These are phyloP conservation scores for Trypanosoma avium DNA, from an alignment of 208 protist species.

Conservation along the genomic window DNA sequence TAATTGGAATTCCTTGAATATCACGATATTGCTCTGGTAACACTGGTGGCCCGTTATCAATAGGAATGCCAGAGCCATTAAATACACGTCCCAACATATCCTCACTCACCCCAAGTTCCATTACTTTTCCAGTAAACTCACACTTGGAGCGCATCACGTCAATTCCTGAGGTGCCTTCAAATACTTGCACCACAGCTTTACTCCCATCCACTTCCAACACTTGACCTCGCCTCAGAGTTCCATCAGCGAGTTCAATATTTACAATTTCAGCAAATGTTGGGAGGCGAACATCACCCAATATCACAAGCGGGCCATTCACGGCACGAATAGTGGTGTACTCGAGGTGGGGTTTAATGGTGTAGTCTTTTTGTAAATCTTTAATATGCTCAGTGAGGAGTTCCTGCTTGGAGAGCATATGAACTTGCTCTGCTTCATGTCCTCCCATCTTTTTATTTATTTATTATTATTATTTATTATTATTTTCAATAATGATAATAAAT, in stretches of 20 bases:
- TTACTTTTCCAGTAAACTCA: slow-evolving; percentile 99
- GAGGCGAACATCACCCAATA: slow-evolving; percentile 99
- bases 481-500: no score
- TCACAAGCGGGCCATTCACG: slow-evolving; percentile 99
- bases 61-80: slow-evolving; percentile 99
- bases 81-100: slow-evolving; percentile 99
- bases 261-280: slow-evolving; percentile 99
- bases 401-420: slow-evolving; percentile 82
- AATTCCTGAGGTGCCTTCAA: slow-evolving; percentile 99
- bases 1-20: slow-evolving; percentile 99
- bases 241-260: slow-evolving; percentile 98
- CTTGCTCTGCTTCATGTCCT: slow-evolving; percentile 33
- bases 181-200: slow-evolving; percentile 99
- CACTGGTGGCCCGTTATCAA: slow-evolving; percentile 98
- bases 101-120: slow-evolving; percentile 98
- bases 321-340: slow-evolving; percentile 99
- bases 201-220: slow-evolving; percentile 98
- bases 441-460: slow-evolving; percentile 22
- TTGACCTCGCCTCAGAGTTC: slow-evolving; percentile 94
- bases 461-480: no score
- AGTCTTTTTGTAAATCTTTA: slow-evolving; percentile 60
- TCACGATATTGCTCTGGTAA: slow-evolving; percentile 99
- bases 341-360: slow-evolving; percentile 85
- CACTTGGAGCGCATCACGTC: slow-evolving; percentile 95
- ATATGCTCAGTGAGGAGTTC: slow-evolving; percentile 83